Base-by-base conservation (phyloP, 2,329 filamentous ascomycete genomes). In the Exophiala dermatitidis region DNA sequence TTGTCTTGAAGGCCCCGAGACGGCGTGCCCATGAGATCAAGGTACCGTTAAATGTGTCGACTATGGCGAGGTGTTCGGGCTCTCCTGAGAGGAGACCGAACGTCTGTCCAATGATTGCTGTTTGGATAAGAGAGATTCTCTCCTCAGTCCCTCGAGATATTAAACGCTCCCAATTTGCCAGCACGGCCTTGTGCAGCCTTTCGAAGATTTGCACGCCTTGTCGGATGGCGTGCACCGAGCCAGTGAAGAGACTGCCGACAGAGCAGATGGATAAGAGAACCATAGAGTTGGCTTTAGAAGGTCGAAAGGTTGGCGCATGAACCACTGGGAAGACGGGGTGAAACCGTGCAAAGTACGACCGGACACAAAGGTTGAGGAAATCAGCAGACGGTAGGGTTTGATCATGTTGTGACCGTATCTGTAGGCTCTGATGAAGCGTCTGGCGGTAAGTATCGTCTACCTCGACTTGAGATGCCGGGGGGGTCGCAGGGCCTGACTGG, bases 191-290 rank as follows among this genome's bases (percentile, higher is more conserved):
- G 48, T 67, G 63, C 19, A 69, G 50, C 26, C 64, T 50, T 44
- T 68, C 65, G 47, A 68, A 68, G 5, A 68, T 59, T 9, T 61
- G 56, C 3, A 59, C 54, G 0, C 66, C 65, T 45, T 67, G 65
- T 2, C 60, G 52, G 9, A 62, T 42, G 4, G 67, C 69, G 48
- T 59, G 50, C 0, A 64, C 53, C 0, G 66, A 68, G 5, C 69
- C 69, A 1, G 68, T 60, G 32, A 70, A 69, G 1, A 71, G 60
- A 33, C 66, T 67, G 1, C 69, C 69, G 2, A 71, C 55, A 0
- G 69, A 70, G 50, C 69, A 71, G 9, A 71, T 67, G 0, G 68
- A 70, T 33, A 70, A 44, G 2, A 70, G 60, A 1, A 71, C 53
- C 26, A 68, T 56, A 5, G 67, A 66, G 34, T 61, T 61, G 30